Percentiles rank a stretch among this genome's conserved stretches.
Conservation (phyloP, 495 filamentous ascomycete species). For the Penicillium dipodomyicola region DNA sequence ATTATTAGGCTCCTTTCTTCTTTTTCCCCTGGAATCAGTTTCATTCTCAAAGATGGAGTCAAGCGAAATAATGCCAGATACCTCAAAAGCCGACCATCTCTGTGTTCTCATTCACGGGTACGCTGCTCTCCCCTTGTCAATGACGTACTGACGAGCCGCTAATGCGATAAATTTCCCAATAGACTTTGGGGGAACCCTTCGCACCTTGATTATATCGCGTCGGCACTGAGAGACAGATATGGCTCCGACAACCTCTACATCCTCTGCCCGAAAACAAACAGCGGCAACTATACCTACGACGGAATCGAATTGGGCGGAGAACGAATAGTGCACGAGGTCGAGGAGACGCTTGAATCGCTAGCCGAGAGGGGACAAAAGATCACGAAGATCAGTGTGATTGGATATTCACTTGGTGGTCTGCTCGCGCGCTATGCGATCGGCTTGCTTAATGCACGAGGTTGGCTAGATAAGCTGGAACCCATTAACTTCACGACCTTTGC, state of each 20-base stretch:
- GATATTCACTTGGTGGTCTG: constrained; percentile 87
- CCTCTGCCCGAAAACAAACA: constrained; percentile 73
- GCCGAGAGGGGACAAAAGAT: constrained; percentile 64
- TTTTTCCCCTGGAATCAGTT: neutral
- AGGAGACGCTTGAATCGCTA: constrained; percentile 71
- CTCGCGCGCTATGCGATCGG: constrained; percentile 87
- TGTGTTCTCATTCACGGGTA: constrained; percentile 97
- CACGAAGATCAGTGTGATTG: constrained; percentile 78
- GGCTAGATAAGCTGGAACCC: constrained; percentile 74
- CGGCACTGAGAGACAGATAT: constrained; percentile 62
- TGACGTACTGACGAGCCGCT: constrained; percentile 6
- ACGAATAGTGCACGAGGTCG: constrained; percentile 82
- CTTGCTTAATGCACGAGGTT: constrained; percentile 73
- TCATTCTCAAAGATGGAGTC: neutral
- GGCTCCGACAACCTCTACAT: constrained; percentile 66
- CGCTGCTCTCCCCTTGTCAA: constrained; percentile 24
- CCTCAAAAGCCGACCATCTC: constrained; percentile 62
- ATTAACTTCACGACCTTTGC: constrained; percentile 95
- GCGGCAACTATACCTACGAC: constrained; percentile 86
- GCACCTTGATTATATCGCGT: constrained; percentile 72
- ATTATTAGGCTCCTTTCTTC: neutral
- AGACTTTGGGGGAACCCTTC: constrained; percentile 91
- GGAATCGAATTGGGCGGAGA: constrained; percentile 90
- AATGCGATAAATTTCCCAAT: constrained; percentile 13
- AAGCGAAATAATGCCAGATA: constrained; percentile 5